Percentiles rank a stretch among this genome's conserved stretches.
Evolutionary conservation across 108 stramenopile species (phyloP).

Genomic region (Pseudonitzschia delicatissima): DNA sequence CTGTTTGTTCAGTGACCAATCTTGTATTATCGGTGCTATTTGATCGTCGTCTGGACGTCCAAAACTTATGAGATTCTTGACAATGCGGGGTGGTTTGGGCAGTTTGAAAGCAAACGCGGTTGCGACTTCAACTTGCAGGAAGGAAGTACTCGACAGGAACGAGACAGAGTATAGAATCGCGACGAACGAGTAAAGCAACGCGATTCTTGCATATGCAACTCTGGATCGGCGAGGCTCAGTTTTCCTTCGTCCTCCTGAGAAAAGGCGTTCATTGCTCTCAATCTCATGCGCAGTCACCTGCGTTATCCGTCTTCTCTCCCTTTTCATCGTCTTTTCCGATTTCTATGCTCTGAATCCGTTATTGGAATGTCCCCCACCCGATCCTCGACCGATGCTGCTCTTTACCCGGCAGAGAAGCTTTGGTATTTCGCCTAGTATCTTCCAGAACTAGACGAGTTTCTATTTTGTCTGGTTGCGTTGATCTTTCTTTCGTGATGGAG

Average conservation of each 20-base stretch:
- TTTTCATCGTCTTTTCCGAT: neutral
- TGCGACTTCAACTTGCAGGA: neutral
- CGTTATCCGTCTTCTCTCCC: neutral
- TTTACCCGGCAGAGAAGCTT: too few relatives aligned
- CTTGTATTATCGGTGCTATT: conserved; percentile 1
- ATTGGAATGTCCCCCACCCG: too few relatives aligned
- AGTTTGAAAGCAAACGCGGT: conserved; percentile 4
- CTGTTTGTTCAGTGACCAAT: conserved; percentile 7
- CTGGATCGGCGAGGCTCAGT: neutral
- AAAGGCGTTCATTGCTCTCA: too few relatives aligned
- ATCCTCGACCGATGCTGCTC: too few relatives aligned
- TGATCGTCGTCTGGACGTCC: neutral
- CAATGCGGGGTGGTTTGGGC: conserved; percentile 1
- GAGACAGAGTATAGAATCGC: neutral
- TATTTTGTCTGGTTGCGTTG: too few relatives aligned
- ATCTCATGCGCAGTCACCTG: neutral
- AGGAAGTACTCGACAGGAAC: neutral
- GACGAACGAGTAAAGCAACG: neutral
- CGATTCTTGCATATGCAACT: neutral
- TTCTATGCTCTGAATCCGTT: too few relatives aligned
- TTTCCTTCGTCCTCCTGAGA: conserved; percentile 1
- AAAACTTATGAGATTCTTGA: conserved; percentile 4
- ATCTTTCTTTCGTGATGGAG: too few relatives aligned
- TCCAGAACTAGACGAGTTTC: too few relatives aligned
- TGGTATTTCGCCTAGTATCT: too few relatives aligned